Evolutionary conservation across 2,329 filamentous ascomycete species (phyloP).

Genomic region (Fusarium lyarnte): DNA sequence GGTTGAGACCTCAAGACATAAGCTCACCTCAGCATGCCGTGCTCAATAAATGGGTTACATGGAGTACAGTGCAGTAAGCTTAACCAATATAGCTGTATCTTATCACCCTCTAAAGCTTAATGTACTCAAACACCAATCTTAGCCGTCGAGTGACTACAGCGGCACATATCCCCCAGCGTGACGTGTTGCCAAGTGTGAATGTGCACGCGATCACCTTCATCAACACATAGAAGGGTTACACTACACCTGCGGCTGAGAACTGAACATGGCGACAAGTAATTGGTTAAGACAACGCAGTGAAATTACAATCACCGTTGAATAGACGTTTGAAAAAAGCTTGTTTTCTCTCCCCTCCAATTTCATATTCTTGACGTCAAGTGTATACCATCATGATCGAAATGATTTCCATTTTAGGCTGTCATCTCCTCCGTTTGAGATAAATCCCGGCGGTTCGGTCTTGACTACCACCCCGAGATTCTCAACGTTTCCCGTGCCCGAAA

Average conservation of each 20-base stretch:
- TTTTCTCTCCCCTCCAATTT: neutral
- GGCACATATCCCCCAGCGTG: neutral
- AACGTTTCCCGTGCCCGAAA: neutral
- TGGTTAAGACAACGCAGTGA: neutral
- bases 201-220: neutral
- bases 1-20: neutral
- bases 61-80: constrained; percentile 2
- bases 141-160: neutral
- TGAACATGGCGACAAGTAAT: neutral
- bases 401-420: neutral
- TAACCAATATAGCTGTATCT: neutral
- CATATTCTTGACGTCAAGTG: neutral
- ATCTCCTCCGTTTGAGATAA: neutral
- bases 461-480: constrained; percentile 4
- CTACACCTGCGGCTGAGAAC: neutral
- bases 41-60: neutral
- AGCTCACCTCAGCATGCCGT: constrained; percentile 7
- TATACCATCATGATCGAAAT: neutral
- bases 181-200: constrained; percentile 11
- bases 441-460: constrained; percentile 10
- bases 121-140: neutral
- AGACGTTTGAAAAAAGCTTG: neutral
- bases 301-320: neutral
- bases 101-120: neutral
- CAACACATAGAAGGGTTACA: neutral